phyloP scores from a whole-genome alignment of 164 flowering plant genomes.

The Sextonia rubra region DNA sequence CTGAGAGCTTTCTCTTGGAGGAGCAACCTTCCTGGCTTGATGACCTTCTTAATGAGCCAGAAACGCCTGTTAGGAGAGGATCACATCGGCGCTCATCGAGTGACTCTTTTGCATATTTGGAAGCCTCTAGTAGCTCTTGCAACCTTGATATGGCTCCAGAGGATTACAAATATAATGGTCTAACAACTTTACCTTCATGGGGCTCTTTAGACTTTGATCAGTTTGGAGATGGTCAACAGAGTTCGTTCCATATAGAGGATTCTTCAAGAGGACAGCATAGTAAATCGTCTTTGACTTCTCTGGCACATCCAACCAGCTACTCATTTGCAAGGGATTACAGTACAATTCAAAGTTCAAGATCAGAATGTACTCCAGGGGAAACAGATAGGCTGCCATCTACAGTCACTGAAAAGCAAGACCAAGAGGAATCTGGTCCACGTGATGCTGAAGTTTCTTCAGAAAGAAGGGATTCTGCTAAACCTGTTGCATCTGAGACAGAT shows the following conservation, averaged over 20 bases:
- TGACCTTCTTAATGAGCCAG: slow-evolving; percentile 56
- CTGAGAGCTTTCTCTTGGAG: slow-evolving; percentile 66
- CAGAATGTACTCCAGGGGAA: not conserved
- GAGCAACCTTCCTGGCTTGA: slow-evolving; percentile 64
- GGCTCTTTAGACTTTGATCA: slow-evolving; percentile 48
- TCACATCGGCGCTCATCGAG: slow-evolving; percentile 86
- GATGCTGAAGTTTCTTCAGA: slow-evolving; percentile 1
- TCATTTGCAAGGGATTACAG: slow-evolving; percentile 7
- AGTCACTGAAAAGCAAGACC: slow-evolving; percentile 34
- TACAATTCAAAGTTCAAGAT: not conserved
- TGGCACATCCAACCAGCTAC: slow-evolving; percentile 23
- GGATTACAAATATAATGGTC: slow-evolving; percentile 32
- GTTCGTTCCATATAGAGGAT: slow-evolving; percentile 39
- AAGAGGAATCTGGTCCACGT: slow-evolving; percentile 25
- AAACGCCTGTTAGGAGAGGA: slow-evolving; percentile 59
- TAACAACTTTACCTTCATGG: slow-evolving; percentile 40
- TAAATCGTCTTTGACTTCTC: slow-evolving; percentile 29
- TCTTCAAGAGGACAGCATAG: slow-evolving; percentile 29
- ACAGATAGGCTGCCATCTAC: slow-evolving; percentile 15
- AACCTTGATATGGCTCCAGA: slow-evolving; percentile 39
- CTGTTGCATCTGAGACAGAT: slow-evolving; percentile 54
- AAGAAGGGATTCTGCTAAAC: slow-evolving; percentile 35
- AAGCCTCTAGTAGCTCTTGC: slow-evolving; percentile 34
- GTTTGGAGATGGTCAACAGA: slow-evolving; percentile 33
- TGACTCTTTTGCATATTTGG: slow-evolving; percentile 77